Evolutionary conservation across 331 rosid species (phyloP), one percentile per base, ranked within the genome.

Genomic region (Ulmus americana): DNA sequence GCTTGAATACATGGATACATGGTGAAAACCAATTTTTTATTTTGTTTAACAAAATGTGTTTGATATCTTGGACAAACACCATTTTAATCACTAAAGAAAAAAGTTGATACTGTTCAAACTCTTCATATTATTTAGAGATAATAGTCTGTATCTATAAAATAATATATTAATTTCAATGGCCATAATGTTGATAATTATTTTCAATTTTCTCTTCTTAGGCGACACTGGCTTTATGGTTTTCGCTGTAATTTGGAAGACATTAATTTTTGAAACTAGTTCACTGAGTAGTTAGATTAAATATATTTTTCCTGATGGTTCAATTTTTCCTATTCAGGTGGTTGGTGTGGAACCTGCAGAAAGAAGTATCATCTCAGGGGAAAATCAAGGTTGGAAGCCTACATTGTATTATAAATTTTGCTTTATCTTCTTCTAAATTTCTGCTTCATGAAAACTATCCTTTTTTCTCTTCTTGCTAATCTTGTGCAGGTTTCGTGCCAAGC

Each of bases 271-370:
- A 16, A n/a, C 4, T 16, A 28, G 35, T 28, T 28, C 4, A 3
- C 4, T 28, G 3, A 7, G 38, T 35, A 52, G 28, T 52, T 18
- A 18, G 38, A 16, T 6, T 13, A 6, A 49, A n/a, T 49, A 13
- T 13, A 49, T 49, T 49, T 49, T 49, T n/a, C 55, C 15, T 49
- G 14, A 51, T 2, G 7, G 38, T 8, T 52, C n/a, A 4, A 18
- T 53, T 9, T 53, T 43, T 22, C 13, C 43, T 78, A 46, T 61
- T 62, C 72, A 92, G 97, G 88, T 88, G 70, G 86, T 92, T 59
- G 96, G 97, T 63, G 97, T 92, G 56, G 95, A 92, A 79, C 96
- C 97, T 67, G 96, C 94, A 8, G 97, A 85, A 45, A 74, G 94
- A 81, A 86, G 95, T 74, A 72, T 86, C 42, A 80, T 88, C 63